Percentiles rank a stretch among this genome's conserved stretches.
Evolutionary conservation across 805 yeast species (phyloP).

Genomic region (Isabelozyma pseudorhagii): DNA sequence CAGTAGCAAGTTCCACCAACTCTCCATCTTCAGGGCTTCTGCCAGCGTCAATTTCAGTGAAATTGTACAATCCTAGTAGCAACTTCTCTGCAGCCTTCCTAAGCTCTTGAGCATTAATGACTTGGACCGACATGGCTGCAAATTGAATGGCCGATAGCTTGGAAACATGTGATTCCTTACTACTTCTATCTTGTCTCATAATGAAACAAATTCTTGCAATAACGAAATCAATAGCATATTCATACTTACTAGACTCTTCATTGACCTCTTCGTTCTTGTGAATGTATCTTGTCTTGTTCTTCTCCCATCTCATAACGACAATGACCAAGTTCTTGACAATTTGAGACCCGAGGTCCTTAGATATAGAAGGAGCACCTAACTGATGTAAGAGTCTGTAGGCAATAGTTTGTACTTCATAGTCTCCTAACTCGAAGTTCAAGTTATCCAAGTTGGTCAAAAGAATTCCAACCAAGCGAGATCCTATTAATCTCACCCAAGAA

Average conservation of each 20-base stretch:
- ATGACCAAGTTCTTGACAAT: slow-evolving; percentile 63
- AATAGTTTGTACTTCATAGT: slow-evolving; percentile 59
- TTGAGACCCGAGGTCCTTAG: slow-evolving; percentile 61
- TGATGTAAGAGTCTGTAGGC: slow-evolving; percentile 72
- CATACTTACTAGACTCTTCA: slow-evolving; percentile 20
- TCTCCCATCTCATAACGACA: slow-evolving; percentile 62
- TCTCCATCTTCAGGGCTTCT: slow-evolving; percentile 47
- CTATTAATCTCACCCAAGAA: slow-evolving; percentile 78
- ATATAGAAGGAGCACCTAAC: slow-evolving; percentile 72
- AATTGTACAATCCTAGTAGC: slow-evolving; percentile 51
- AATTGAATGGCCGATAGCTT: slow-evolving; percentile 71
- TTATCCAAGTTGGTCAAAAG: slow-evolving; percentile 43
- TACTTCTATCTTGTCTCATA: slow-evolving; percentile 60
- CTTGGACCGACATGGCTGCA: slow-evolving; percentile 59
- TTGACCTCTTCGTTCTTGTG: slow-evolving; percentile 17
- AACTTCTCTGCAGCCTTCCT: slow-evolving; percentile 44
- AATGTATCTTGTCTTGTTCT: slow-evolving; percentile 32
- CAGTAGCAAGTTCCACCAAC: slow-evolving; percentile 51
- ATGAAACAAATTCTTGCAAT: slow-evolving; percentile 59
- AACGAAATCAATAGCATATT: slow-evolving; percentile 55
- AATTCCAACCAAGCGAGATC: slow-evolving; percentile 57
- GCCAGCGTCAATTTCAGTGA: slow-evolving; percentile 43
- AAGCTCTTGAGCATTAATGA: slow-evolving; percentile 43
- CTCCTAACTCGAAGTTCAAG: slow-evolving; percentile 30
- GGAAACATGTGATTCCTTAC: slow-evolving; percentile 51